Evolutionary conservation across 129 eudicot species (phyloP), one percentile per base, ranked within the genome.

Genomic region (Scalesia atractyloides): DNA sequence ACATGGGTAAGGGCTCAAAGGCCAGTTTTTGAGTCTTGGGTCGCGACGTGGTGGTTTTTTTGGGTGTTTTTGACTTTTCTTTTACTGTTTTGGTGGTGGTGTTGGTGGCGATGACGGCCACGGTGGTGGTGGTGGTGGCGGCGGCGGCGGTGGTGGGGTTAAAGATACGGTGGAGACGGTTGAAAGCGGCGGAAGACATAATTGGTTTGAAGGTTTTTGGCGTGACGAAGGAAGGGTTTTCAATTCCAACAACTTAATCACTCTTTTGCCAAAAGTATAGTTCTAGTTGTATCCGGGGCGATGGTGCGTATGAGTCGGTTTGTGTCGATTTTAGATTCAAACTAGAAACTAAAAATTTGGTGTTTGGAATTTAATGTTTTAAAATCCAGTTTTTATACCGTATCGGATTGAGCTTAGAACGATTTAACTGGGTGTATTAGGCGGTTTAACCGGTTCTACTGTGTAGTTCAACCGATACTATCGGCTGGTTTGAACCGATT

Each of bases 131-230:
- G 18, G 56, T 10, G 12, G 30, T 36, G 59, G 68, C 7, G 9
- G 66, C 2, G 34, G 56, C 19, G 68, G 82, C 9, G 36, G 26
- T 34, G 36, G 17, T 66, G n/a, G n/a, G n/a, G 54, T 78, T 15
- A 70, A 78, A 82, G 62, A 78, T 19, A 64, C 71, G 57, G 33
- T 19, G 81, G 65, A 82, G 83, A 64, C 77, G 82, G 74, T 69
- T 46, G 74, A 15, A 46, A 18, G 50, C 43, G 60, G 77, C 68
- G 69, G 82, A 77, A 44, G 85, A 70, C 85, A 81, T 81, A 13
- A 3, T 71, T n/a, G n/a, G n/a, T n/a, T n/a, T n/a, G n/a, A n/a
- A n/a, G 66, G 15, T 39, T 22, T 41, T 47, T 47, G 47, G n/a
- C n/a, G n/a, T n/a, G n/a, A n/a, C n/a, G n/a, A n/a, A n/a, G 0